Percentiles rank a stretch among this genome's conserved stretches.
Conservation (phyloP, 2,329 filamentous ascomycete species). For the Penicillium italicum region DNA sequence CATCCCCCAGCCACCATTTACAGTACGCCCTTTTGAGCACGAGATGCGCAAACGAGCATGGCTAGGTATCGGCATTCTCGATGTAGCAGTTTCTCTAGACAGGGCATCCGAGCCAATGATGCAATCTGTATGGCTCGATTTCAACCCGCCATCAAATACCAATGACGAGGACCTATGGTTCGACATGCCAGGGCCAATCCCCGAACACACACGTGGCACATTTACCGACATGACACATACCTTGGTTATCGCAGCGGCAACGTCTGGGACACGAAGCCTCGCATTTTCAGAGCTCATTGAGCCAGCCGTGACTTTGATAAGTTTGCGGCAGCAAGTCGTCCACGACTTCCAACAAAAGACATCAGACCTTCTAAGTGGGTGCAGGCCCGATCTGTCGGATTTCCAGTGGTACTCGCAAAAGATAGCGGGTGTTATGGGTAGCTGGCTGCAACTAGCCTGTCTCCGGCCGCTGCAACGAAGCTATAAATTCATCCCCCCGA, state of each 20-base stretch:
- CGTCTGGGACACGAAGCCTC: conserved; percentile 22
- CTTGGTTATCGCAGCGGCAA: conserved; percentile 23
- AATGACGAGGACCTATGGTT: conserved; percentile 31
- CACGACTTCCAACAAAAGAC: conserved; percentile 25
- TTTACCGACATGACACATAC: conserved; percentile 32
- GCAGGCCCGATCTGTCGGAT: conserved; percentile 17
- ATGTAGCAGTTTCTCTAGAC: conserved; percentile 30
- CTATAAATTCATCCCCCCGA: conserved; percentile 23
- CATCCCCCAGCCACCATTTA: conserved; percentile 28
- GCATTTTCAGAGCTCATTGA: conserved; percentile 27
- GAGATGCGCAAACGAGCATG: conserved; percentile 34
- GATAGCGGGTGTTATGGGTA: conserved; percentile 21
- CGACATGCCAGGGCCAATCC: conserved; percentile 19
- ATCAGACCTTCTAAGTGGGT: conserved; percentile 19
- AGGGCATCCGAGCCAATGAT: conserved; percentile 37
- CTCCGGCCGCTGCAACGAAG: conserved; percentile 29
- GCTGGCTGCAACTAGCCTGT: conserved; percentile 28
- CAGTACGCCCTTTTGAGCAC: conserved; percentile 27
- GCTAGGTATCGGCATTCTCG: conserved; percentile 30
- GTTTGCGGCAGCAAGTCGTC: conserved; percentile 25
- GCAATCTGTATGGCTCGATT: conserved; percentile 28
- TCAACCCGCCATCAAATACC: conserved; percentile 26
- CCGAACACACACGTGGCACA: conserved; percentile 14
- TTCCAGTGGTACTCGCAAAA: conserved; percentile 29
- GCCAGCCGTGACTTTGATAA: conserved; percentile 21